These are phyloP conservation scores for Schrenkiella parvula DNA, from an alignment of 345 rosid species.

Conservation along the genomic window DNA sequence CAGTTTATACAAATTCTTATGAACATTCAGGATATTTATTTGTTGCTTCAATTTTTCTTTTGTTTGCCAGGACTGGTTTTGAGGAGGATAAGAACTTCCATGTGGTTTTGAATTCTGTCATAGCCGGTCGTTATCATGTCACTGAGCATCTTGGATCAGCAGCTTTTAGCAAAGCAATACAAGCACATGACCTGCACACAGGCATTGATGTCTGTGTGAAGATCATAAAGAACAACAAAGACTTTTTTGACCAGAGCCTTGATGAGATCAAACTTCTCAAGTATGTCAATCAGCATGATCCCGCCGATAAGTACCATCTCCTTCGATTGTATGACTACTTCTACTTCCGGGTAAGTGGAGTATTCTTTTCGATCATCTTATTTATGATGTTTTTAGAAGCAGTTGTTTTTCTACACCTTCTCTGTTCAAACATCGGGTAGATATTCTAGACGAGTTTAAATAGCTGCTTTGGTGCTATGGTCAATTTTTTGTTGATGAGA, in stretches of 20 bases:
- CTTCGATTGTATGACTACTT: conserved; percentile 94
- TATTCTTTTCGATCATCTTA: not conserved
- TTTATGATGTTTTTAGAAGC: not conserved
- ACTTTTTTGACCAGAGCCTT: conserved; percentile 98
- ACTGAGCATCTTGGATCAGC: conserved; percentile 99
- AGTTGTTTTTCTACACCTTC: not conserved
- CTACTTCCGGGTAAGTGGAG: conserved; percentile 75
- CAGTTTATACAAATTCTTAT: not conserved
- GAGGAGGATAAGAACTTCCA: conserved; percentile 99
- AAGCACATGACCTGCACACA: conserved; percentile 94
- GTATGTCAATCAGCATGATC: conserved; percentile 96
- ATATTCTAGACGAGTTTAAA: not conserved
- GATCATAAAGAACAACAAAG: conserved; percentile 97
- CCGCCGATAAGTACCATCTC: conserved; percentile 88
- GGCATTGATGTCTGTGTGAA: conserved; percentile 97
- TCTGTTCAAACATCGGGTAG: not conserved
- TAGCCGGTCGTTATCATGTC: conserved; percentile 96
- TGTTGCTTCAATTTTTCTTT: not conserved
- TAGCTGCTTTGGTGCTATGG: conserved; percentile 4
- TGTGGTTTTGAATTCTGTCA: conserved; percentile 84
- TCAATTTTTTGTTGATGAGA: not conserved
- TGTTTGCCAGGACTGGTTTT: conserved; percentile 82
- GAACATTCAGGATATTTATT: not conserved
- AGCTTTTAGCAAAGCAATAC: conserved; percentile 97
- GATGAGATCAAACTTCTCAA: conserved; percentile 98